These are phyloP conservation scores for Heritiera fomes DNA, from an alignment of 345 rosid genomes.

Conservation along the genomic window DNA sequence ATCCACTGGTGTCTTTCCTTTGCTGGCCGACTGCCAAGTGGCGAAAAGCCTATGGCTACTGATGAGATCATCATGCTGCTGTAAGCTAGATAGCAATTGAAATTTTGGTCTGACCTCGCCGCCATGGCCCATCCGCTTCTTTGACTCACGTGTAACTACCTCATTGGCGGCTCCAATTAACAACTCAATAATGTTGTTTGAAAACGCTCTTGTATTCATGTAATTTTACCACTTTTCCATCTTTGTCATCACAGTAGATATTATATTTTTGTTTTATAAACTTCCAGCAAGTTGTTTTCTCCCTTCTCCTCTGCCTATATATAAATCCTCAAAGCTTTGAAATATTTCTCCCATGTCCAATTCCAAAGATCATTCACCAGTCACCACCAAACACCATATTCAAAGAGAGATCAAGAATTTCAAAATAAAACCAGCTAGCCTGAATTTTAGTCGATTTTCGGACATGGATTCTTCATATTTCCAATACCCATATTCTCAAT, in stretches of 20 bases:
- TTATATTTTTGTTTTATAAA: background rate
- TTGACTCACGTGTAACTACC: conserved; percentile 58
- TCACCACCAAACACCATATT: background rate
- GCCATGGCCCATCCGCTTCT: conserved; percentile 36
- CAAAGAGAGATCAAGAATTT: background rate
- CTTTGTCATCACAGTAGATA: background rate
- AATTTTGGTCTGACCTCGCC: conserved; percentile 35
- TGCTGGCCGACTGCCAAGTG: background rate
- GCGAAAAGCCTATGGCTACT: background rate
- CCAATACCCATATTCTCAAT: conserved; percentile 31
- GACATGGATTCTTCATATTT: conserved; percentile 41
- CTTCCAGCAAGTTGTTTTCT: background rate
- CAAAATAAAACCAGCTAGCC: background rate
- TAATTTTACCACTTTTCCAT: conserved; percentile 26
- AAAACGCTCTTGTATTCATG: conserved; percentile 25
- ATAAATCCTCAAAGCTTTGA: conserved; percentile 12
- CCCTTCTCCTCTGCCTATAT: conserved; percentile 19
- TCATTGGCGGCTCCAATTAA: conserved; percentile 29
- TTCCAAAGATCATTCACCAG: background rate
- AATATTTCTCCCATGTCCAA: conserved; percentile 16
- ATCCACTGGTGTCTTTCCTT: background rate
- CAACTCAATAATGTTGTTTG: conserved; percentile 27
- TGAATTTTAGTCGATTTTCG: background rate
- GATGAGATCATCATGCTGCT: conserved; percentile 29
- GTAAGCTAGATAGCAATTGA: conserved; percentile 16